phyloP scores from a whole-genome alignment of 1,284 basidiomycete species.

The Tilletia caries region DNA sequence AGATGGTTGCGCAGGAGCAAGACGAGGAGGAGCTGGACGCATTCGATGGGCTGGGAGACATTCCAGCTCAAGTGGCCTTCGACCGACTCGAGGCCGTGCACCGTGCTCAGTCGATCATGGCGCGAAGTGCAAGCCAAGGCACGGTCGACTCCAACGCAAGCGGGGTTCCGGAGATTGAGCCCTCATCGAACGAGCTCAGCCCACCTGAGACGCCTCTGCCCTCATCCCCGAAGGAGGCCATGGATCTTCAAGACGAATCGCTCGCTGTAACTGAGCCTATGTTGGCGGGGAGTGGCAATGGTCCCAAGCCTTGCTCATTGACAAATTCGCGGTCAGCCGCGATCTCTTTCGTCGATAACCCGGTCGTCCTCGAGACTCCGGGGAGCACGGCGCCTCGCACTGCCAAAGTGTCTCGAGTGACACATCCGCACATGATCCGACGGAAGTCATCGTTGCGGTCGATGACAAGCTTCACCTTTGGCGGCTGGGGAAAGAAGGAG shows the following conservation, averaged over 20 bases:
- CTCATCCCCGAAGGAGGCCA: neutral
- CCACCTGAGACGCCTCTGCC: constrained; percentile 10
- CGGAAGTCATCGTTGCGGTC: neutral
- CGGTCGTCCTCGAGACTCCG: neutral
- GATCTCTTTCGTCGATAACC: neutral
- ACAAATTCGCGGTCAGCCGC: neutral
- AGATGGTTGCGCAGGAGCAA: constrained; percentile 24
- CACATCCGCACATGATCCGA: neutral
- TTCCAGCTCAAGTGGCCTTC: constrained; percentile 19
- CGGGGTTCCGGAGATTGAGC: neutral
- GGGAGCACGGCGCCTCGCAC: neutral
- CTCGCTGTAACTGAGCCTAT: neutral
- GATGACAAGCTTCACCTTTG: neutral
- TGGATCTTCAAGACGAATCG: neutral
- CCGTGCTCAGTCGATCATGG: neutral
- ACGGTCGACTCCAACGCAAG: neutral
- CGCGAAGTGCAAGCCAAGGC: neutral
- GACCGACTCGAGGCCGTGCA: neutral
- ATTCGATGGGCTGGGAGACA: constrained; percentile 53
- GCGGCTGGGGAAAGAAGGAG: constrained; percentile 4
- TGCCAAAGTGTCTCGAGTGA: neutral
- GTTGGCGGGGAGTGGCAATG: neutral
- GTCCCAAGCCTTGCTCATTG: neutral
- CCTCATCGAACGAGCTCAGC: neutral
- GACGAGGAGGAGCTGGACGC: constrained; percentile 53